phyloP scores from a whole-genome alignment of 352 stramenopile species.

The Phytopythium cucurbitacearum region DNA sequence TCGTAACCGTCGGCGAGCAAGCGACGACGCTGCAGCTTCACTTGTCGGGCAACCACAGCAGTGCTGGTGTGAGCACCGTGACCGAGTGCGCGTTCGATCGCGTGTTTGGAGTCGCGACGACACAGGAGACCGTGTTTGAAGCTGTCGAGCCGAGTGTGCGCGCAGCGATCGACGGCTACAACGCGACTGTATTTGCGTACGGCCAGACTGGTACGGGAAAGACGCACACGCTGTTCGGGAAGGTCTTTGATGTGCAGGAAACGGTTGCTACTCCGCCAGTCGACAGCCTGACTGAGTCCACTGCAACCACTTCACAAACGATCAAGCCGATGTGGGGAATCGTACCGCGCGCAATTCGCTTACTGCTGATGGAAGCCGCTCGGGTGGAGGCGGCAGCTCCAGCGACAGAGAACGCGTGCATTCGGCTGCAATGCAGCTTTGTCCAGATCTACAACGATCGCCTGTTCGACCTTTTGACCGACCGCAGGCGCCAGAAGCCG shows the following conservation, averaged over 20 bases:
- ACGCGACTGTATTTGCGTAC: slow-evolving; percentile 91
- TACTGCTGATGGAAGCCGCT: slow-evolving; percentile 46
- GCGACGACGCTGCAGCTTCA: slow-evolving; percentile 19
- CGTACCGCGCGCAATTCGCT: slow-evolving; percentile 66
- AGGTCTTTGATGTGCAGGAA: slow-evolving; percentile 15
- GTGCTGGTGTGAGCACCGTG: slow-evolving; percentile 19
- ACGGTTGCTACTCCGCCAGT: background rate
- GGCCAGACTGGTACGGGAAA: slow-evolving; percentile 90
- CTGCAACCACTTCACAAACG: background rate
- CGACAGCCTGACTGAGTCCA: background rate
- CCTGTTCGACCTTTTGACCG: slow-evolving; percentile 88
- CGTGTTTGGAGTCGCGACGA: slow-evolving; percentile 57
- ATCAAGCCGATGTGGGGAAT: slow-evolving; percentile 53
- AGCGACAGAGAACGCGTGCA: slow-evolving; percentile 10
- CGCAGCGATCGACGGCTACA: slow-evolving; percentile 77
- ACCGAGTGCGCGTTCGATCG: slow-evolving; percentile 72
- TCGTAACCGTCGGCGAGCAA: slow-evolving; percentile 29
- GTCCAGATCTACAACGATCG: slow-evolving; percentile 95
- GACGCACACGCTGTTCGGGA: slow-evolving; percentile 90
- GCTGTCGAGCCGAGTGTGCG: slow-evolving; percentile 58
- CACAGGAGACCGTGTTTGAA: slow-evolving; percentile 79
- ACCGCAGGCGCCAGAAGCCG: slow-evolving; percentile 60
- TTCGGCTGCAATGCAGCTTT: slow-evolving; percentile 80
- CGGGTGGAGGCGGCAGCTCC: slow-evolving; percentile 5
- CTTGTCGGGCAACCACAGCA: slow-evolving; percentile 2